Percentiles rank a stretch among this genome's conserved stretches.
phyloP scores from a whole-genome alignment of 768 basidiomycete genomes.

The Mycena indigotica region DNA sequence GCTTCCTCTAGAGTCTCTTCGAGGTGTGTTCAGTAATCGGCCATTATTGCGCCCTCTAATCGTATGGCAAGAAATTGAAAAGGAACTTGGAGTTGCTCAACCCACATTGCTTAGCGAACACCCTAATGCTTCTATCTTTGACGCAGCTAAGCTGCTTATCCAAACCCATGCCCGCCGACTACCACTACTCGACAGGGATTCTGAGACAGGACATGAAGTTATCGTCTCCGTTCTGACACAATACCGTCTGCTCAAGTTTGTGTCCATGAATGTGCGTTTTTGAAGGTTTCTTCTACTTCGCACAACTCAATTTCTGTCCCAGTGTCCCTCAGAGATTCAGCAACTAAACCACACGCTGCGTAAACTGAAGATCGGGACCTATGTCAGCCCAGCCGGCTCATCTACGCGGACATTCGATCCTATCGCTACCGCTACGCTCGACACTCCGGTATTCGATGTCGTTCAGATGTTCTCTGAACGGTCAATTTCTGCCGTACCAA shows the following conservation, averaged over 20 bases:
- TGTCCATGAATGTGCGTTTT: conserved; percentile 85
- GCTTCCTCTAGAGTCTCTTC: conserved; percentile 82
- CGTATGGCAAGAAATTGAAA: conserved; percentile 78
- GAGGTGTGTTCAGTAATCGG: conserved; percentile 59
- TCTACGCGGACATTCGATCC: conserved; percentile 85
- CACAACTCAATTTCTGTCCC: conserved; percentile 20
- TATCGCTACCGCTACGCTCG: conserved; percentile 86
- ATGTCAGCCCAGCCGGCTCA: conserved; percentile 65
- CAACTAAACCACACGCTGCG: conserved; percentile 80
- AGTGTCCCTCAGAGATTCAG: conserved; percentile 88
- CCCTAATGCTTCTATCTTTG: conserved; percentile 84
- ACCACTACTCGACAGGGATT: conserved; percentile 90
- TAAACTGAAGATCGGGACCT: conserved; percentile 91
- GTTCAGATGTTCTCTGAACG: conserved; percentile 98
- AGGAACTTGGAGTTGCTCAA: conserved; percentile 84
- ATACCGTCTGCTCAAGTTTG: conserved; percentile 97
- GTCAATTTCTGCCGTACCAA: conserved; percentile 95
- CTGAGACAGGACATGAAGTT: conserved; percentile 92
- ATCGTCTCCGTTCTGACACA: conserved; percentile 96
- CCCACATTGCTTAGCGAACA: conserved; percentile 90
- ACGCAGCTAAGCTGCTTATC: conserved; percentile 87
- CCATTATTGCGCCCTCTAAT: conserved; percentile 3
- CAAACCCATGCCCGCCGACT: conserved; percentile 94
- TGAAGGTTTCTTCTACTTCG: not conserved
- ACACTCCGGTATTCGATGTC: conserved; percentile 94